Evolutionary conservation across 2,329 filamentous ascomycete species (phyloP).

Genomic region (Pseudovirgaria hyperparasitica): DNA sequence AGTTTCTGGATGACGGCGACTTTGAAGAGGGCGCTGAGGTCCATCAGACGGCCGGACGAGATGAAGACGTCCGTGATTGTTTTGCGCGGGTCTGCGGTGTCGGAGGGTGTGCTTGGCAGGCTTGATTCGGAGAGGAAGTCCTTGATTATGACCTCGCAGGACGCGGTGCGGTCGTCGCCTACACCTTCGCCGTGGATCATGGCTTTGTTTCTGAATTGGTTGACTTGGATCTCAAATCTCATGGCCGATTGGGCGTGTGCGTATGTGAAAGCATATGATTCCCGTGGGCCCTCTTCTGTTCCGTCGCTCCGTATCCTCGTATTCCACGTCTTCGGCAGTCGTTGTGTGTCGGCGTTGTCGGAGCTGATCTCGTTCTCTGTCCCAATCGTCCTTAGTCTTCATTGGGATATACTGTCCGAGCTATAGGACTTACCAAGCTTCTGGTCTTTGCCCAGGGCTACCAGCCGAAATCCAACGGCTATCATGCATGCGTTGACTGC

Average conservation of each 20-base stretch:
- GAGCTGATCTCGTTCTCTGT: too few species aligned
- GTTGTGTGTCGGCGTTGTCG: slow-evolving; percentile 40
- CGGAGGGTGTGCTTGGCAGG: slow-evolving; percentile 38
- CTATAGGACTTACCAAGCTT: slow-evolving; percentile 43
- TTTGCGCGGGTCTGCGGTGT: slow-evolving; percentile 30
- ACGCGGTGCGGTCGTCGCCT: slow-evolving; percentile 68
- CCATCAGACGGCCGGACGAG: slow-evolving; percentile 51
- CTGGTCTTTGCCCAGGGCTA: slow-evolving; percentile 77
- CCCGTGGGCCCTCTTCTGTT: too few species aligned
- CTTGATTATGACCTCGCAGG: slow-evolving; percentile 59
- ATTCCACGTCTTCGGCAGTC: slow-evolving; percentile 73
- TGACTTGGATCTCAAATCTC: slow-evolving; percentile 71
- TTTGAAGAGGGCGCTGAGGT: slow-evolving; percentile 62
- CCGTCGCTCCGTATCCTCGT: too few species aligned
- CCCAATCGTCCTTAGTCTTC: too few species aligned
- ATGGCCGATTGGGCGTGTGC: slow-evolving; percentile 74
- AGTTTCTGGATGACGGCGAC: slow-evolving; percentile 74
- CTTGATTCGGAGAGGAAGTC: slow-evolving; percentile 61
- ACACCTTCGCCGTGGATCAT: slow-evolving; percentile 68
- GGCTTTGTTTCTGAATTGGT: slow-evolving; percentile 70
- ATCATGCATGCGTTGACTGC: slow-evolving; percentile 74
- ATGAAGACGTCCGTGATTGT: slow-evolving; percentile 53
- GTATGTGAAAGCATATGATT: slow-evolving; percentile 71
- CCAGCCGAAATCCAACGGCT: slow-evolving; percentile 64
- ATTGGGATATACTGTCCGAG: too few species aligned